phyloP scores from a whole-genome alignment of 805 yeast genomes.

The Starmerella sirachaensis region DNA sequence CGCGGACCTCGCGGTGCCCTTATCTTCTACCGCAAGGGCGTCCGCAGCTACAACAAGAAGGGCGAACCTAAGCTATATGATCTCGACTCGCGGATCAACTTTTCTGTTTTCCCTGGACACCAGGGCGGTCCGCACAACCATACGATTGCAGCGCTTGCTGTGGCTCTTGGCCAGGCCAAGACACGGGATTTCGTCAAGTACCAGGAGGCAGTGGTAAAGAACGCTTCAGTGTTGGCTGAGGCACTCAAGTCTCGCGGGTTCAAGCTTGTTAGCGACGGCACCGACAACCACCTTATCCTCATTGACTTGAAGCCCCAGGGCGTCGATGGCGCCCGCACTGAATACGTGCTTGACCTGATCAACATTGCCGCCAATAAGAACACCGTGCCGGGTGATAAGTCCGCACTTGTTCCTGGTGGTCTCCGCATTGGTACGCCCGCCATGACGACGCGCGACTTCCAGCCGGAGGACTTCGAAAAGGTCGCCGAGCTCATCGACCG shows the following conservation, averaged over 20 bases:
- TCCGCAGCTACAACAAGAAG: slow-evolving; percentile 63
- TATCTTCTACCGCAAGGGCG: slow-evolving; percentile 94
- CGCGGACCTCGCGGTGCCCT: slow-evolving; percentile 99
- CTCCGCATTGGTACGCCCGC: slow-evolving; percentile 97
- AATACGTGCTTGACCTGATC: slow-evolving; percentile 73
- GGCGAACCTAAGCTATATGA: slow-evolving; percentile 81
- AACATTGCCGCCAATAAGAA: slow-evolving; percentile 94
- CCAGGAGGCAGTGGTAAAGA: slow-evolving; percentile 70
- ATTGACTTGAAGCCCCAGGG: slow-evolving; percentile 66
- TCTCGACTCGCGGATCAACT: slow-evolving; percentile 82
- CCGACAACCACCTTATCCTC: slow-evolving; percentile 86
- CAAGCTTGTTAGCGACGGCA: slow-evolving; percentile 79
- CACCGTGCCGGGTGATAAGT: slow-evolving; percentile 91
- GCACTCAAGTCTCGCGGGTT: slow-evolving; percentile 56
- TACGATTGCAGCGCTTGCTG: slow-evolving; percentile 91
- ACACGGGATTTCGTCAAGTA: slow-evolving; percentile 80
- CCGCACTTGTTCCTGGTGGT: slow-evolving; percentile 94
- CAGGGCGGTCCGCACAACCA: slow-evolving; percentile 99
- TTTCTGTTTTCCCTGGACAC: slow-evolving; percentile 97
- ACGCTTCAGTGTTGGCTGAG: slow-evolving; percentile 65
- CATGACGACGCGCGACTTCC: slow-evolving; percentile 93
- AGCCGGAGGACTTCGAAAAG: slow-evolving; percentile 59
- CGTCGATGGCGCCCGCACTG: slow-evolving; percentile 94
- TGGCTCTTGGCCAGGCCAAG: slow-evolving; percentile 83
- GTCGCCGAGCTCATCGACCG: slow-evolving; percentile 70